Base-by-base conservation (phyloP, 352 stramenopile species). In the Phytophthora idaei region DNA sequence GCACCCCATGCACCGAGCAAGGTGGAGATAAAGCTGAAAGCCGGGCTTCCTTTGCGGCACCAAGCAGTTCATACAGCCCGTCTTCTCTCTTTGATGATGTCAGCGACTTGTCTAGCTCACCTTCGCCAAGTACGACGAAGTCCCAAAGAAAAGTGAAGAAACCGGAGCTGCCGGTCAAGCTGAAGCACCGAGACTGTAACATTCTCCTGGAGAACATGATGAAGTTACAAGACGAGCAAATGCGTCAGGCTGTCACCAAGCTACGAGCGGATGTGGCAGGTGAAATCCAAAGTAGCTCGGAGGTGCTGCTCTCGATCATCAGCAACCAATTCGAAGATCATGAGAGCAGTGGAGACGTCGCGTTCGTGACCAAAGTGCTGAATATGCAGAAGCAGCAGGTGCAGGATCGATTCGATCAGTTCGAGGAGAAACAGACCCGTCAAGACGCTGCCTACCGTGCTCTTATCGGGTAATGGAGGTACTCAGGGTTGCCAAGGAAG, bases 141-240 rank as follows among this genome's bases (percentile, higher is more conserved):
- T 10, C 27, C 3, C 8, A 55, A 45, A 21, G 3, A 7, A 4
- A 64, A 49, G 8, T n/a, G 1, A 25, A 31, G 17, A 28, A 31
- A 49, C 21, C n/a, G 6, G 39, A 57, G 11, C 12, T 47, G 12
- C 61, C 31, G 17, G 15, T 15, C 29, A 55, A 60, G 8, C 47
- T 51, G 51, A 74, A 71, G 47, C 62, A 74, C 21, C 67, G 61
- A 51, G 67, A 74, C 11, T 74, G 67, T 34, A 64, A 63, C n/a
- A 64, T 67, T 59, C 52, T 74, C 3, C 56, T 74, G 1, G 67
- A 71, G 34, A 68, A 54, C 10, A 59, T 74, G 67, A 67, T 71
- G 56, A 55, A 71, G 46, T 41, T 71, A n/a, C 62, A 71, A 17
- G 58, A 57, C 32, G 67, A 54, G 37, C 61, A 68, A 29, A 56